These are phyloP conservation scores for Triticum monococcum DNA, from an alignment of 176 grass and related monocot species.

Conservation along the genomic window DNA sequence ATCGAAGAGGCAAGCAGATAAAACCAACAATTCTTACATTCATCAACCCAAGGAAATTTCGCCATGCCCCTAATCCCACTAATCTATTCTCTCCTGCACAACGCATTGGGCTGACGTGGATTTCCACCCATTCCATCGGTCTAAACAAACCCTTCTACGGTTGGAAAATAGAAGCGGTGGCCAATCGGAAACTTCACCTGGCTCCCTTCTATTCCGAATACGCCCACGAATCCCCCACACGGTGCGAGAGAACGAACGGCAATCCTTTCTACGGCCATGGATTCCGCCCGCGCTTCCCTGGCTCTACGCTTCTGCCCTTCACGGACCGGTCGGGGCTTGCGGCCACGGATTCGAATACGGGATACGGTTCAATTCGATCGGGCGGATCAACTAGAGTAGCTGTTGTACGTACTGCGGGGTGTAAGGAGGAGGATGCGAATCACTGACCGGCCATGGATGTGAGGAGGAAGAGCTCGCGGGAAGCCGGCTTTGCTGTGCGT, in stretches of 20 bases:
- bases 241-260: not conserved
- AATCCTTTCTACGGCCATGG: not conserved
- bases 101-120: not conserved
- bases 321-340: not conserved
- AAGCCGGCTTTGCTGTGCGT: not conserved
- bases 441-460: slow-evolving; percentile 38
- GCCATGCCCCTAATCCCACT: not conserved
- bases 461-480: slow-evolving; percentile 1
- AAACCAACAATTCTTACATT: not conserved
- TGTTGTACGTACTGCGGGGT: not conserved
- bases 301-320: not conserved
- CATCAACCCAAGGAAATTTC: not conserved
- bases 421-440: not conserved
- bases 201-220: not conserved
- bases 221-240: not conserved
- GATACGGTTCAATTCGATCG: not conserved
- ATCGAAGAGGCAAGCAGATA: not conserved
- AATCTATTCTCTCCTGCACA: not conserved
- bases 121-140: not conserved
- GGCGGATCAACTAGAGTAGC: not conserved
- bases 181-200: not conserved
- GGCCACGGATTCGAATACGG: not conserved
- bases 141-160: not conserved
- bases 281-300: not conserved
- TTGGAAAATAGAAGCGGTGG: not conserved